phyloP scores from a whole-genome alignment of 1,284 basidiomycete species.

The Tilletiopsis washingtonensis region DNA sequence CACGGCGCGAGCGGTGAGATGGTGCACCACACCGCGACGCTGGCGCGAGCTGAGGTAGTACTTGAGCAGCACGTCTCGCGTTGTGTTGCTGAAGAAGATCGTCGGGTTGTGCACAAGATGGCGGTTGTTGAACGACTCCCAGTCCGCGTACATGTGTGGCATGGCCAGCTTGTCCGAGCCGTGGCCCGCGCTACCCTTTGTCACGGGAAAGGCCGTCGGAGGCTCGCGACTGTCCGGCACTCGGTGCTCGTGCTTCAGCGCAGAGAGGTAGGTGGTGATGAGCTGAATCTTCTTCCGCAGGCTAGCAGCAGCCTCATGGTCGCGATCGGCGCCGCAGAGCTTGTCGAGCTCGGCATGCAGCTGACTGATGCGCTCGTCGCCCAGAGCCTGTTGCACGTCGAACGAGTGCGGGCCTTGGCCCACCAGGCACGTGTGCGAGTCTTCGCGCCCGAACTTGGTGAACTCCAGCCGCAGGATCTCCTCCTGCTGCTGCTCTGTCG shows the following conservation, averaged over 20 bases:
- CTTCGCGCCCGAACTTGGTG: constrained; percentile 78
- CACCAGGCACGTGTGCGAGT: constrained; percentile 70
- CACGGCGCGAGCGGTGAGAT: constrained; percentile 63
- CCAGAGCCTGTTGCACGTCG: constrained; percentile 63
- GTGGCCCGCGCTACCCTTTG: not conserved
- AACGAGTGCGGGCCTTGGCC: constrained; percentile 54
- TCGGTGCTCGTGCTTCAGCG: not conserved
- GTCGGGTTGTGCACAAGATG: constrained; percentile 83
- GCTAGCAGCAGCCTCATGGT: too few species aligned
- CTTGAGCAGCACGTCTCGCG: constrained; percentile 74
- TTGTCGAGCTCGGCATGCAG: constrained; percentile 26
- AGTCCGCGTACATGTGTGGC: constrained; percentile 57
- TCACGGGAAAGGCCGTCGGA: not conserved
- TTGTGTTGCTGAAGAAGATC: constrained; percentile 69
- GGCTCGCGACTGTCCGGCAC: not conserved
- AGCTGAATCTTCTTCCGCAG: constrained; percentile 47
- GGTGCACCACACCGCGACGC: constrained; percentile 71
- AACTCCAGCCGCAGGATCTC: constrained; percentile 19
- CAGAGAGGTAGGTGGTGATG: constrained; percentile 57
- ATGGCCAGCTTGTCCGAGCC: too few species aligned
- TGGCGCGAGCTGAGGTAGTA: constrained; percentile 79
- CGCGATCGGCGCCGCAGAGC: not conserved
- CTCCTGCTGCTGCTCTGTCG: constrained; percentile 11
- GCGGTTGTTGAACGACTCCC: constrained; percentile 78
- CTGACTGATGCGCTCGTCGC: constrained; percentile 52